Percentiles rank a stretch among this genome's conserved stretches.
Evolutionary conservation across 768 basidiomycete species (phyloP).

Genomic region (Guyanaporus albipodus): DNA sequence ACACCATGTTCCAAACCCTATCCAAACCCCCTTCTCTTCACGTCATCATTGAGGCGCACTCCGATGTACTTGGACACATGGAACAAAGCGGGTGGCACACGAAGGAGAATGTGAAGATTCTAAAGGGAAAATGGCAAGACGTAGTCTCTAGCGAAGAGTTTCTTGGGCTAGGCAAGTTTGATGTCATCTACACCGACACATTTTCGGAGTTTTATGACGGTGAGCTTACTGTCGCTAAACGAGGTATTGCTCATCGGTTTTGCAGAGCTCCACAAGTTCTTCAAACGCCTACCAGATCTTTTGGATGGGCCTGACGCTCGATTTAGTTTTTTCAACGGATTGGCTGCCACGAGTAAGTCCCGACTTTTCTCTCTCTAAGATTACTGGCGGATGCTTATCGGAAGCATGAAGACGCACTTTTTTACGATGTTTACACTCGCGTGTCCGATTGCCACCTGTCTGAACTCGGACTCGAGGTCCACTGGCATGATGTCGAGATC

Average conservation of each 20-base stretch:
- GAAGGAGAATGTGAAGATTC: slow-evolving; percentile 69
- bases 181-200: slow-evolving; percentile 88
- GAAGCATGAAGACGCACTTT: slow-evolving; percentile 61
- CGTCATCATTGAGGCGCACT: slow-evolving; percentile 92
- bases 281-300: slow-evolving; percentile 73
- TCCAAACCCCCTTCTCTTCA: slow-evolving; percentile 61
- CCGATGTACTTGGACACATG: slow-evolving; percentile 85
- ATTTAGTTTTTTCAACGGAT: slow-evolving; percentile 95
- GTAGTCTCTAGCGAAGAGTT: slow-evolving; percentile 59
- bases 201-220: slow-evolving; percentile 85
- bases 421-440: slow-evolving; percentile 88
- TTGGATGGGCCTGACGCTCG: slow-evolving; percentile 69
- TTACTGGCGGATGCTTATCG: background rate
- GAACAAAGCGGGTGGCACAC: slow-evolving; percentile 71
- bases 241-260: background rate
- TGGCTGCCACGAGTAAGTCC: slow-evolving; percentile 85
- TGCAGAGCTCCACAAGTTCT: slow-evolving; percentile 72
- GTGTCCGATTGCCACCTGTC: slow-evolving; percentile 82
- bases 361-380: background rate
- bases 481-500: slow-evolving; percentile 82
- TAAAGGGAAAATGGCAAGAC: slow-evolving; percentile 95
- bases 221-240: slow-evolving; percentile 20
- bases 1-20: slow-evolving; percentile 70
- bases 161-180: slow-evolving; percentile 70
- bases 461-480: slow-evolving; percentile 72